Percentiles rank a stretch among this genome's conserved stretches.
Conservation (phyloP, 257 asterid species). For the Verbena officinalis region DNA sequence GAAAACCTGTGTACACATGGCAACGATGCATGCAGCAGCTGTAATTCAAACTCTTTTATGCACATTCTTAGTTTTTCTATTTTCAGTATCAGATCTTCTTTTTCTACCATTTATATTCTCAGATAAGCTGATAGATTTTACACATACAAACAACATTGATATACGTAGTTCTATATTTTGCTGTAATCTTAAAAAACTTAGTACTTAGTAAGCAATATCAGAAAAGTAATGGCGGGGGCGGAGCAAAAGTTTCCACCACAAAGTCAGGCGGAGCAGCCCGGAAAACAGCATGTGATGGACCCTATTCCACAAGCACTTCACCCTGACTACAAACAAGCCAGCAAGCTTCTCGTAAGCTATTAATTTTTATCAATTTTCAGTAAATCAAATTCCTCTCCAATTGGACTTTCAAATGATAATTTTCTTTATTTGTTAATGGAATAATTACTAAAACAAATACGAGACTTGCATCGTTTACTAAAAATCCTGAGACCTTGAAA, state of each 20-base stretch:
- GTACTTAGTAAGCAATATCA: not conserved
- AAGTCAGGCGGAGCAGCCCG: slow-evolving; percentile 29
- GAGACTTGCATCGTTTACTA: no score
- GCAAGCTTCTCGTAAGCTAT: slow-evolving; percentile 26
- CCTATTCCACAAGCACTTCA: slow-evolving; percentile 30
- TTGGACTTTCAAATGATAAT: no score
- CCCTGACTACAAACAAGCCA: slow-evolving; percentile 28
- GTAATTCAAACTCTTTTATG: not conserved
- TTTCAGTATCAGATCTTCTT: not conserved
- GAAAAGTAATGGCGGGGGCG: slow-evolving; percentile 9
- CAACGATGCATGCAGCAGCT: slow-evolving; percentile 17
- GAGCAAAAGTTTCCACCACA: slow-evolving; percentile 32
- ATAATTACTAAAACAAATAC: no score
- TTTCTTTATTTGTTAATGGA: no score
- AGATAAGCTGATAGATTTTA: not conserved
- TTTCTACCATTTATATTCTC: not conserved
- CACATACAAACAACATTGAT: no score
- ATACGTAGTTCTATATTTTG: not conserved
- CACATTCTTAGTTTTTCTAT: not conserved
- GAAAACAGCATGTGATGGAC: slow-evolving; percentile 32
- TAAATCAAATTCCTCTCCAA: no score
- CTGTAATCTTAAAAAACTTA: not conserved
- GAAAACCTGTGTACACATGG: slow-evolving; percentile 18
- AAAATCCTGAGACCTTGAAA: no score
- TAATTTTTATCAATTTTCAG: no score